Evolutionary conservation across 2,329 filamentous ascomycete species (phyloP).

Genomic region (Ascochyta pisi): DNA sequence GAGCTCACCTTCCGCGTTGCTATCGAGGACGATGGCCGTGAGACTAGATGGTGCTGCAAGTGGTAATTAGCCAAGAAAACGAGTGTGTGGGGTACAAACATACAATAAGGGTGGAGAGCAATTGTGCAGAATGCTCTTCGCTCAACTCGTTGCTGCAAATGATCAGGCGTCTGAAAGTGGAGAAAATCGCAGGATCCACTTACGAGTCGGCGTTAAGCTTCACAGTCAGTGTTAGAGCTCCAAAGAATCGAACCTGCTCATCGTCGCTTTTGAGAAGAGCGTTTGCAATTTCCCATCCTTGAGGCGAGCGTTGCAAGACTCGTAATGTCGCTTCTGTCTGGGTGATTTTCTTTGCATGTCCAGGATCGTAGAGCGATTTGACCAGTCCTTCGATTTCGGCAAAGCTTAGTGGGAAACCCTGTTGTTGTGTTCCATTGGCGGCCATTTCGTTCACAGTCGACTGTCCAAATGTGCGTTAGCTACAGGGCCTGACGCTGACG

Average conservation of each 20-base stretch:
- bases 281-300: constrained; percentile 87
- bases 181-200: constrained; percentile 26
- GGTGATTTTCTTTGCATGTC: constrained; percentile 53
- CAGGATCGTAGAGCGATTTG: constrained; percentile 59
- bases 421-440: constrained; percentile 11
- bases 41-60: constrained; percentile 39
- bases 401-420: constrained; percentile 37
- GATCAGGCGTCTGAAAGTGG: constrained; percentile 12
- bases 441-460: constrained; percentile 9
- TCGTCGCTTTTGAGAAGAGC: constrained; percentile 72
- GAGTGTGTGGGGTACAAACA: not conserved
- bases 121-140: constrained; percentile 44
- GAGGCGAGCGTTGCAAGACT: constrained; percentile 75
- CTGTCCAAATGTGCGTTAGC: not conserved
- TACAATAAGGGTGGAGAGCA: constrained; percentile 48
- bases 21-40: constrained; percentile 57
- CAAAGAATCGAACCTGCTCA: constrained; percentile 86
- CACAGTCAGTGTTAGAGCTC: constrained; percentile 88
- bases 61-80: constrained; percentile 13
- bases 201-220: constrained; percentile 93
- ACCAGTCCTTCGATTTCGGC: constrained; percentile 55
- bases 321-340: constrained; percentile 78
- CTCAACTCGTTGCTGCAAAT: constrained; percentile 34
- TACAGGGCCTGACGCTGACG: not conserved
- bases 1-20: constrained; percentile 78